Base-by-base conservation (phyloP, 1,284 basidiomycete species). In the Fomitopsis pinicola region DNA sequence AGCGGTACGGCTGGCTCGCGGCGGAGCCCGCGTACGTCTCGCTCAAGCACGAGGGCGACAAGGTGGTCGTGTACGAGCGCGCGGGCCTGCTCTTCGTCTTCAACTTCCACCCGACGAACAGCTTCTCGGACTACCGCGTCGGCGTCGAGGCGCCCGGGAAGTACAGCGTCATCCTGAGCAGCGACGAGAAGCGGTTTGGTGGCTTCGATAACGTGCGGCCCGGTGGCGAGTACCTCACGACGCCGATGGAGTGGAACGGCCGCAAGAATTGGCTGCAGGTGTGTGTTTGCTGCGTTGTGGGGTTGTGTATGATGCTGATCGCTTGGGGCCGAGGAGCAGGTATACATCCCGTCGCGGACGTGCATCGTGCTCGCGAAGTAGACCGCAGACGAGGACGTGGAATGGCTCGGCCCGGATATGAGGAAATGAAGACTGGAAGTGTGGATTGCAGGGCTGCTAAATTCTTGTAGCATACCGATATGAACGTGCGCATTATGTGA, bases 1-100 rank as follows among this genome's bases (percentile, higher is more conserved):
- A 80, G 28, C 79, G 87, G 70, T 91, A 89, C 75, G 81, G 86
- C 54, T 99, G 97, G 96, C 83, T 99, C 35, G 84, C 85, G 33
- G 82, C 92, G 2, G 82, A 92, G 53, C 96, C 93, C 84, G 94
- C 92, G 9, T 94, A 92, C 70, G 88, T 97, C 48, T 97, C 95
- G 17, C 83, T 98, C 64, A 98, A 98, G 78, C 83, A 98, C 74
- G 94, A 98, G 73, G 77, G 66, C 8, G 95, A 98, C 82, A 97
- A 97, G 77, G 83, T 97, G 58, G 81, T 99, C 68, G 95, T 93
- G 2, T 98, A 89, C 70, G 97, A 99, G 78, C 88, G 97, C 56
- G 96, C 91, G 14, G 92, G 91, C 35, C 80, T 98, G 55, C 77
- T 99, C 48, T 99, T 98, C 78, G 83, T 98, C 67, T 98, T 98